phyloP scores from a whole-genome alignment of 495 filamentous ascomycete species.

The Parachaetomium inaequale region DNA sequence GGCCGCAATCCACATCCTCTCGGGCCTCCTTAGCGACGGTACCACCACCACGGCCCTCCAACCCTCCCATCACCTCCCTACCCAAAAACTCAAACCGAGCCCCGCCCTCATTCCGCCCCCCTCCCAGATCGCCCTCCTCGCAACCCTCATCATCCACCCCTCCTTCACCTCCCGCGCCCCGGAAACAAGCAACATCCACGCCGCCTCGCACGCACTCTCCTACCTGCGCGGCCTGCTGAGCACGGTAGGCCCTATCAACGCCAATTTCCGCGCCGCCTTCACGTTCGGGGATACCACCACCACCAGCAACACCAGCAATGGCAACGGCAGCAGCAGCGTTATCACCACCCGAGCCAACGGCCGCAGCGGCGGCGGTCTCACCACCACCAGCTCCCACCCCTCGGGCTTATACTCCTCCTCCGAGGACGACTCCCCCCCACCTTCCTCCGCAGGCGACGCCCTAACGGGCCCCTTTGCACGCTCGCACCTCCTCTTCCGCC shows the following conservation, averaged over 20 bases:
- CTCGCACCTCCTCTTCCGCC: slow-evolving; percentile 63
- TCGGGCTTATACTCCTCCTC: no score
- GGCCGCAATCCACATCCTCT: slow-evolving; percentile 65
- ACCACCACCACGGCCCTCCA: slow-evolving; percentile 25
- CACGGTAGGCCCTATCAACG: slow-evolving; percentile 42
- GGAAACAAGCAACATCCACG: slow-evolving; percentile 34
- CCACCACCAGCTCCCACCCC: slow-evolving; percentile 18
- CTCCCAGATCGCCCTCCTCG: slow-evolving; percentile 62
- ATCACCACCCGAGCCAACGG: slow-evolving; percentile 19
- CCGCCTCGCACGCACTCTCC: slow-evolving; percentile 37
- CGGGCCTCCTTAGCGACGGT: slow-evolving; percentile 59
- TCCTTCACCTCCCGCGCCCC: slow-evolving; percentile 51
- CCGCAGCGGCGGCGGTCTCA: no score
- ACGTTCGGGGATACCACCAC: slow-evolving; percentile 30
- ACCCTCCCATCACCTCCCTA: slow-evolving; percentile 7
- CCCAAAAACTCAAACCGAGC: slow-evolving; percentile 30
- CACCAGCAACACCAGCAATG: not conserved
- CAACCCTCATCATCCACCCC: slow-evolving; percentile 68
- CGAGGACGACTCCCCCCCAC: slow-evolving; percentile 13
- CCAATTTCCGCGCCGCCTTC: slow-evolving; percentile 38
- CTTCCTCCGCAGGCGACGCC: slow-evolving; percentile 11
- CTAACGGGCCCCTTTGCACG: slow-evolving; percentile 55
- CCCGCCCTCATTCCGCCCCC: slow-evolving; percentile 47
- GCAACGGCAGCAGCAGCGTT: no score
- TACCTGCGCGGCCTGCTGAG: slow-evolving; percentile 42